Conservation (phyloP, 1,284 basidiomycete genomes). For the Microbotryomycetes sp. region DNA sequence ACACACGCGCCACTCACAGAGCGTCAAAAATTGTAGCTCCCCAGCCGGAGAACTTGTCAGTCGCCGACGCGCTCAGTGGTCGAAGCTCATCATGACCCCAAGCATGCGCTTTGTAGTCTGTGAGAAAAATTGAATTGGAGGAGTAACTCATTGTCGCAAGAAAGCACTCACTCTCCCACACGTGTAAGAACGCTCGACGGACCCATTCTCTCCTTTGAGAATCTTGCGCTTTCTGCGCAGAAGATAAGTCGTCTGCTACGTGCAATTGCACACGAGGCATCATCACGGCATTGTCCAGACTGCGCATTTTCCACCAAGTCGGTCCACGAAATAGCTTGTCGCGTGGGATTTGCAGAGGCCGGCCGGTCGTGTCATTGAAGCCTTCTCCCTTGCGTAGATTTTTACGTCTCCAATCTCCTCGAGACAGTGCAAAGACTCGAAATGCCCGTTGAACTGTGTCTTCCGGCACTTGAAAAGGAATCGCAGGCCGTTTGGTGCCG, state of each 20-base stretch:
- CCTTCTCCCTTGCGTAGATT: not conserved
- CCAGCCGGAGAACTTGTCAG: constrained; percentile 60
- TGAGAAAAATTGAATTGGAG: constrained; percentile 41
- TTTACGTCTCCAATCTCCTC: constrained; percentile 1
- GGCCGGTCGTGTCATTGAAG: not conserved
- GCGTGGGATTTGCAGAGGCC: not conserved
- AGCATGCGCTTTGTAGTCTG: constrained; percentile 50
- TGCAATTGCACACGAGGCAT: constrained; percentile 11
- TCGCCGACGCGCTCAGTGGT: constrained; percentile 42
- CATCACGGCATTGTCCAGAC: constrained; percentile 1
- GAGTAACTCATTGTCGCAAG: constrained; percentile 28
- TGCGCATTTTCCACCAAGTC: not conserved
- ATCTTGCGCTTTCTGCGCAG: constrained; percentile 1
- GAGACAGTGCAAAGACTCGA: not conserved
- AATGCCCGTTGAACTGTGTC: not conserved
- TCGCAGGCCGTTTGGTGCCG: not conserved
- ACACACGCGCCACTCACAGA: constrained; percentile 40
- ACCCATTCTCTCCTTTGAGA: constrained; percentile 41
- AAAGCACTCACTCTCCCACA: constrained; percentile 40
- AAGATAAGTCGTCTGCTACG: not conserved
- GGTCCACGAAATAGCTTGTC: not conserved
- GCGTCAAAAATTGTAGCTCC: constrained; percentile 60
- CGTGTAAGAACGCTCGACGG: constrained; percentile 50
- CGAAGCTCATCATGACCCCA: constrained; percentile 56
- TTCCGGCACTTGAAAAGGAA: not conserved